Evolutionary conservation across 2,329 filamentous ascomycete species (phyloP).

Genomic region (Colletotrichum neosansevieriae): DNA sequence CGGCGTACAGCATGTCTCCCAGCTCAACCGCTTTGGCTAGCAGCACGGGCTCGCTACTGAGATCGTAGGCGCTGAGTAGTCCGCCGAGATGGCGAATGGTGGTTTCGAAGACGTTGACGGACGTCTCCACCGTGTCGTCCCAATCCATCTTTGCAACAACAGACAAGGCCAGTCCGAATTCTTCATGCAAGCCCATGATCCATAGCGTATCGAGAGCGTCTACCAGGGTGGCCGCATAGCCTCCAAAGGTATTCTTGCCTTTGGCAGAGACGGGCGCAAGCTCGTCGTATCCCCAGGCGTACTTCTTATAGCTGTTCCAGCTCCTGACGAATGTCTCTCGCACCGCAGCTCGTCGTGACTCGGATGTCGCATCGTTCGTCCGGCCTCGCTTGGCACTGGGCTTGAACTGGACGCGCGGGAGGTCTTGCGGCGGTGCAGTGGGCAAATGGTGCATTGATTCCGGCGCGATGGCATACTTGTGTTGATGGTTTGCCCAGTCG

Average conservation of each 20-base stretch:
- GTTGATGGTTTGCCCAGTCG: conserved; percentile 36
- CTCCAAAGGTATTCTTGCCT: conserved; percentile 57
- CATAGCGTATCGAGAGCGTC: conserved; percentile 64
- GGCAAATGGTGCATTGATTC: conserved; percentile 34
- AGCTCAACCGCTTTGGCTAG: conserved; percentile 73
- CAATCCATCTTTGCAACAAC: conserved; percentile 63
- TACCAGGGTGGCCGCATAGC: conserved; percentile 60
- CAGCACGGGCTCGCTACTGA: conserved; percentile 67
- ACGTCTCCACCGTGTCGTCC: conserved; percentile 55
- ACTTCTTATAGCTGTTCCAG: conserved; percentile 58
- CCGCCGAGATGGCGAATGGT: conserved; percentile 79
- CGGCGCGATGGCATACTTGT: conserved; percentile 31
- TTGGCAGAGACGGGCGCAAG: conserved; percentile 56
- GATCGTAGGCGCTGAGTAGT: conserved; percentile 75
- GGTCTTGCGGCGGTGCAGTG: conserved; percentile 12
- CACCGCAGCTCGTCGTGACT: conserved; percentile 45
- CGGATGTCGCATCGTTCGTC: conserved; percentile 30
- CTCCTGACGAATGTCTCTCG: conserved; percentile 50
- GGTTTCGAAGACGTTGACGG: conserved; percentile 75
- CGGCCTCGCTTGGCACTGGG: conserved; percentile 26
- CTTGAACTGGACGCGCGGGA: conserved; percentile 37
- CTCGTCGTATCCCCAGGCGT: conserved; percentile 62
- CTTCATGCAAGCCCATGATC: conserved; percentile 65
- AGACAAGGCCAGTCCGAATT: conserved; percentile 60
- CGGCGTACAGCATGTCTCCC: conserved; percentile 72